Evolutionary conservation across 2,329 filamentous ascomycete species (phyloP).

Genomic region (Colletotrichum sp.): DNA sequence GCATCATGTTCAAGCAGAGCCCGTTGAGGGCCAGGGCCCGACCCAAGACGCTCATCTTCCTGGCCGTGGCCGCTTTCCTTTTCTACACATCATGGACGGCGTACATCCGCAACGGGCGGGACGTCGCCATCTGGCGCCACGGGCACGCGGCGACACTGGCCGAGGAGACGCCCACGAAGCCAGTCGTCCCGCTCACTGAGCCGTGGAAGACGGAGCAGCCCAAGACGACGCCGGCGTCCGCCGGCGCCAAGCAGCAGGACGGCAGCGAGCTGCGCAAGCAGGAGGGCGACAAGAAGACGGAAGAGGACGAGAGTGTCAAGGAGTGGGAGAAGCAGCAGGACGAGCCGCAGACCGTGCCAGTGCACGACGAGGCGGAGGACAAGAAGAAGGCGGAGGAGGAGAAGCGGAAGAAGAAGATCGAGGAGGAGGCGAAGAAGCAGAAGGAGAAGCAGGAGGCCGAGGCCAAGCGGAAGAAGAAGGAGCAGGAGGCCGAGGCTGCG

Average conservation of each 20-base stretch:
- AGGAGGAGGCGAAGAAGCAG: background rate
- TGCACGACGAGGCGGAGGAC: background rate
- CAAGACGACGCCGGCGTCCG: background rate
- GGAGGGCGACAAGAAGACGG: background rate
- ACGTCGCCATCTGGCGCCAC: constrained; percentile 38
- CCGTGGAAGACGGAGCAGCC: constrained; percentile 13
- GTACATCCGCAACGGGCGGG: constrained; percentile 24
- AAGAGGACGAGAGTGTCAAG: background rate
- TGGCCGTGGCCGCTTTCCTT: constrained; percentile 42
- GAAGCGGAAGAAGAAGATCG: background rate
- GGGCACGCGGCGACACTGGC: constrained; percentile 16
- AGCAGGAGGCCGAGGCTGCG: background rate
- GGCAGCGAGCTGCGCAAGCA: background rate
- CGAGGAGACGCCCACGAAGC: background rate
- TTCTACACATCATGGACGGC: constrained; percentile 47
- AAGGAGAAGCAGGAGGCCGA: constrained; percentile 16
- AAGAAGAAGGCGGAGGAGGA: background rate
- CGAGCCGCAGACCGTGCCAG: background rate
- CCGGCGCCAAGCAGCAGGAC: background rate
- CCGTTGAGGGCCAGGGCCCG: constrained; percentile 37
- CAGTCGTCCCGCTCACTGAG: background rate
- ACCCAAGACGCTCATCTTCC: constrained; percentile 45
- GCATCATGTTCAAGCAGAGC: constrained; percentile 29
- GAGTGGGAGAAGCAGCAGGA: background rate
- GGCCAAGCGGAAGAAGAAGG: constrained; percentile 6